Conservation (phyloP, 768 basidiomycete genomes). For the Rhizopogon rudus region DNA sequence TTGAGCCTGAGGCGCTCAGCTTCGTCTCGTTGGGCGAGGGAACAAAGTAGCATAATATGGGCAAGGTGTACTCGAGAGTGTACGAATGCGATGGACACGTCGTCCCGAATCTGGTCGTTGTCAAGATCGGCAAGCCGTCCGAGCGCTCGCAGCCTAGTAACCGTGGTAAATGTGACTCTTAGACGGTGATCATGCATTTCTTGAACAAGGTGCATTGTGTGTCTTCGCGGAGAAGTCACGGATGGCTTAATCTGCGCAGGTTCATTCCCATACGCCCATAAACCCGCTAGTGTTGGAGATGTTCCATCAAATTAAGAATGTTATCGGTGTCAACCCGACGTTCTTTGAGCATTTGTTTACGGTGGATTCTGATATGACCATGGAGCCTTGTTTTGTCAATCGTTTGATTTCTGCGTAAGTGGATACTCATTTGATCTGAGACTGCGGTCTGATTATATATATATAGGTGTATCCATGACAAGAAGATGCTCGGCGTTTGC, state of each 20-base stretch:
- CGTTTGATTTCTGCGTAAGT: slow-evolving; percentile 90
- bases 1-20: slow-evolving; percentile 92
- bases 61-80: slow-evolving; percentile 93
- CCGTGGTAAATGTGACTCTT: no score
- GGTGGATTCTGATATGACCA: slow-evolving; percentile 93
- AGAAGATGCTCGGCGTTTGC: slow-evolving; percentile 88
- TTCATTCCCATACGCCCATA: slow-evolving; percentile 96
- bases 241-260: slow-evolving; percentile 38
- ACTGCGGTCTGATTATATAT: not conserved
- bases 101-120: slow-evolving; percentile 57
- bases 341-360: slow-evolving; percentile 97
- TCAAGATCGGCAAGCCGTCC: no score
- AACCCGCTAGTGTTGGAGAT: slow-evolving; percentile 96
- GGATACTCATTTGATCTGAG: not conserved
- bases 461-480: slow-evolving; percentile 94
- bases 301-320: slow-evolving; percentile 99
- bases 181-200: no score
- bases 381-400: slow-evolving; percentile 82
- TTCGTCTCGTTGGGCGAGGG: slow-evolving; percentile 94
- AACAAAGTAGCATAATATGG: slow-evolving; percentile 95
- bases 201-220: slow-evolving; percentile 70
- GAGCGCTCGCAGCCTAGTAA: no score
- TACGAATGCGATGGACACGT: slow-evolving; percentile 95
- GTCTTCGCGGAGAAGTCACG: not conserved
- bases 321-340: slow-evolving; percentile 97